Evolutionary conservation across 495 filamentous ascomycete species (phyloP).

Genomic region (Lophium mytilinum): DNA sequence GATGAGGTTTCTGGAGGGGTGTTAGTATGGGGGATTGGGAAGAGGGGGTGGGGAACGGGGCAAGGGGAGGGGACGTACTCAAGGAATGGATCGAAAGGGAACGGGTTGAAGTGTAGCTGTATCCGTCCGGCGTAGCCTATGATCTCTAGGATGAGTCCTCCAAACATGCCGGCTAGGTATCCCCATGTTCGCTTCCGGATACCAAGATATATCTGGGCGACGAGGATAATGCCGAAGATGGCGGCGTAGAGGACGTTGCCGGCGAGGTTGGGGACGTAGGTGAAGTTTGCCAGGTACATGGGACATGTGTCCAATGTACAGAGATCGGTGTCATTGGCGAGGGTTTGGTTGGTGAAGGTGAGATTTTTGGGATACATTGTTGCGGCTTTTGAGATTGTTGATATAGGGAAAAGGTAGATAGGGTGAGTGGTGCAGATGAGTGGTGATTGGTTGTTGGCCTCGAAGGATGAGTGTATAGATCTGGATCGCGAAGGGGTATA

Average conservation of each 20-base stretch:
- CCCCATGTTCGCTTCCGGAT: constrained; percentile 30
- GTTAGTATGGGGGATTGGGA: background rate
- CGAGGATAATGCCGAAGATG: constrained; percentile 31
- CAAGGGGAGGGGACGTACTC: background rate
- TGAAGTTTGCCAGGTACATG: constrained; percentile 29
- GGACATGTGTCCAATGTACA: constrained; percentile 37
- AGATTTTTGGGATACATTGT: too few species aligned
- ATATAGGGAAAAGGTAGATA: too few species aligned
- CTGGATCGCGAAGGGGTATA: too few species aligned
- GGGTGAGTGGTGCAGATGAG: too few species aligned
- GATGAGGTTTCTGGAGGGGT: constrained; percentile 42
- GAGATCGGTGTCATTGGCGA: background rate
- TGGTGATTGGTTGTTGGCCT: too few species aligned
- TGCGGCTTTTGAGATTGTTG: too few species aligned
- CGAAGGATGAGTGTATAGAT: too few species aligned
- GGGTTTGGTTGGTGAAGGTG: background rate
- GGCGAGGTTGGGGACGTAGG: constrained; percentile 33
- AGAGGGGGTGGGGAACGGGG: background rate
- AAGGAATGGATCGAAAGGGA: constrained; percentile 9
- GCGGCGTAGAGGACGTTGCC: constrained; percentile 35
- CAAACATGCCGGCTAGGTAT: constrained; percentile 21
- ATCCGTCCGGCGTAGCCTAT: constrained; percentile 22
- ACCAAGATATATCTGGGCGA: constrained; percentile 29
- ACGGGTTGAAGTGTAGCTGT: constrained; percentile 17
- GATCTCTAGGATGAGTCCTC: constrained; percentile 19